These are phyloP conservation scores for Apodospora peruviana DNA, from an alignment of 495 filamentous ascomycete genomes.

Conservation along the genomic window DNA sequence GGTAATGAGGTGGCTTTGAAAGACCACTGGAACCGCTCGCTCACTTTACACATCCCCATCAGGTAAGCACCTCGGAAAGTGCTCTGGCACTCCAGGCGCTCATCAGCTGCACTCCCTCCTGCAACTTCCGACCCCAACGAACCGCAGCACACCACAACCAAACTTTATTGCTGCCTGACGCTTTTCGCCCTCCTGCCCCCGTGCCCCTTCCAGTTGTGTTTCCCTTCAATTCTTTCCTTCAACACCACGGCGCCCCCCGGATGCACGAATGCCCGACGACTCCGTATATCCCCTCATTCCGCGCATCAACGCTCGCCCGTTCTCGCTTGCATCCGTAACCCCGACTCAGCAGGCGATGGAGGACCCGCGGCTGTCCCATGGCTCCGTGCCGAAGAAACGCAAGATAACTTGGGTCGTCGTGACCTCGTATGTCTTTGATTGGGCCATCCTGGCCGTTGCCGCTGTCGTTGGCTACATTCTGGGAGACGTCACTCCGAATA, in stretches of 20 bases:
- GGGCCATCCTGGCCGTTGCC: constrained; percentile 36
- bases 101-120: too few relatives aligned
- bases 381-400: constrained; percentile 13
- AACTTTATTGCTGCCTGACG: too few relatives aligned
- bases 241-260: too few relatives aligned
- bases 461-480: constrained; percentile 39
- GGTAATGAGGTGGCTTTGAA: too few relatives aligned
- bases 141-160: too few relatives aligned
- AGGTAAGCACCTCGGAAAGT: too few relatives aligned
- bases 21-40: too few relatives aligned
- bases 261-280: constrained; percentile 27
- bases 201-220: too few relatives aligned
- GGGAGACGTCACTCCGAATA: constrained; percentile 50
- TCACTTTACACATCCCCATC: too few relatives aligned
- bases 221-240: not conserved
- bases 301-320: constrained; percentile 9
- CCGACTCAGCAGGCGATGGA: constrained; percentile 18
- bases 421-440: constrained; percentile 43
- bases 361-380: constrained; percentile 9
- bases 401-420: constrained; percentile 25
- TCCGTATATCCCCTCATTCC: constrained; percentile 22
- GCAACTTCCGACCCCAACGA: too few relatives aligned
- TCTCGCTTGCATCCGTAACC: constrained; percentile 16
- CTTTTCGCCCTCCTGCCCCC: not conserved
- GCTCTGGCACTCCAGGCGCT: too few relatives aligned